Evolutionary conservation across 176 grass and related monocot genomes (phyloP), one percentile per base, ranked within the genome.

Genomic region (Cymbopogon citratus): DNA sequence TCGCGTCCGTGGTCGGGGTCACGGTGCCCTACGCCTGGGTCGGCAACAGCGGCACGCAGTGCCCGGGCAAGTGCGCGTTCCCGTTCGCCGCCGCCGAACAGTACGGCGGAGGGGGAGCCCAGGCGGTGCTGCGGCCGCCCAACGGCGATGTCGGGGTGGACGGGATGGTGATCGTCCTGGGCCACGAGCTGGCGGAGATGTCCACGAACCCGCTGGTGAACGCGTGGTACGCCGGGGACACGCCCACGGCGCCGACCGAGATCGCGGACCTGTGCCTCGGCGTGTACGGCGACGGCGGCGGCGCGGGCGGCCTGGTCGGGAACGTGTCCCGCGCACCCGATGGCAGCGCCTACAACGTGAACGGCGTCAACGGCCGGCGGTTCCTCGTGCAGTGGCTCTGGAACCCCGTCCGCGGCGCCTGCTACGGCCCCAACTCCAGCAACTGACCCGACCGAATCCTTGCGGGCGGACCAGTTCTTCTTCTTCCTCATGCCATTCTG

Each of bases 331-430:
- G 41, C 23, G 76, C 66, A 35, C 41, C 86, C 16, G 87, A 88
- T 34, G 96, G 92, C 34, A 71, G 4, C 27, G 69, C 89, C 12
- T 99, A 92, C 85, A 99, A 95, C 66, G 60, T 95, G 8, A 88
- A 95, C 52, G 96, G 96, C 25, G 71, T 86, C 60, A 91, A 93
- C 46, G 92, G 96, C 29, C 81, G 92, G 34, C 86, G 85, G 44
- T 99, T 95, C 79, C 61, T 99, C 27, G 71, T 99, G 73, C 92
- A 93, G 88, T 99, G 96, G 96, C 52, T 99, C 54, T 99, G 96
- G 96, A 87, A 94, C 77, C 87, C 68, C 1, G 80, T 85, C 25
- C 84, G 70, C 46, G 77, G 80, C 40, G 68, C 75, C 64, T 99
- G 92, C 65, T 90, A 86, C 51, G 96, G 96, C 8, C 96, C 96